These are phyloP conservation scores for Basidioascus undulatus DNA, from an alignment of 768 basidiomycete species.

Conservation along the genomic window DNA sequence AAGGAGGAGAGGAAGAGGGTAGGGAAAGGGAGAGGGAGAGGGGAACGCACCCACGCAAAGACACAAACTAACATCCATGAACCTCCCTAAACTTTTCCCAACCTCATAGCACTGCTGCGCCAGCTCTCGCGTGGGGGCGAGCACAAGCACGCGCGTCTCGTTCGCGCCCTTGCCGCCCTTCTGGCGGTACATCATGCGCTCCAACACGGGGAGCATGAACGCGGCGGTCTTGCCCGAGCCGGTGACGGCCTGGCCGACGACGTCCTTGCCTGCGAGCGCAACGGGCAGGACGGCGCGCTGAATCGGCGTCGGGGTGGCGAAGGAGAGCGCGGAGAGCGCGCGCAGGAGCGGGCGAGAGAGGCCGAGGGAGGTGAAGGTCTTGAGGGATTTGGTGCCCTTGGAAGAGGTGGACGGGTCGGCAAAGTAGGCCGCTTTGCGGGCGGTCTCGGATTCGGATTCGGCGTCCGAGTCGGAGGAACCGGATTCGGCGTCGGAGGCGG, in stretches of 20 bases:
- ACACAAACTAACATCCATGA: constrained; percentile 74
- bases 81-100: constrained; percentile 53
- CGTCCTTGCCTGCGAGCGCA: constrained; percentile 78
- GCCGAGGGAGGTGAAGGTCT: constrained; percentile 58
- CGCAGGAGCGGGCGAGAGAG: constrained; percentile 83
- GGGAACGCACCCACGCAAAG: constrained; percentile 52
- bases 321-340: constrained; percentile 54
- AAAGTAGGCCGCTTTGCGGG: constrained; percentile 72
- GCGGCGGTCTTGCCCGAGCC: constrained; percentile 98
- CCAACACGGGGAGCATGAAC: constrained; percentile 76
- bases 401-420: constrained; percentile 19
- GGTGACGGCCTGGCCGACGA: constrained; percentile 86
- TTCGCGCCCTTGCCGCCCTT: constrained; percentile 63
- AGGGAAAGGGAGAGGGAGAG: not conserved
- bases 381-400: constrained; percentile 17
- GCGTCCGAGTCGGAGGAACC: constrained; percentile 30
- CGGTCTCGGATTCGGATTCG: constrained; percentile 34
- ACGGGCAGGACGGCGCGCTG: constrained; percentile 84
- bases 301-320: constrained; percentile 75
- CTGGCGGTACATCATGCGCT: constrained; percentile 77
- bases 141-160: constrained; percentile 68
- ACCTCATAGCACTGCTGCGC: constrained; percentile 92
- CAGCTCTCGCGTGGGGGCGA: constrained; percentile 84
- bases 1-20: not conserved
- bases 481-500: constrained; percentile 18